Evolutionary conservation across 164 flowering plant species (phyloP), one percentile per base, ranked within the genome.

Genomic region (Magnolia sinica): DNA sequence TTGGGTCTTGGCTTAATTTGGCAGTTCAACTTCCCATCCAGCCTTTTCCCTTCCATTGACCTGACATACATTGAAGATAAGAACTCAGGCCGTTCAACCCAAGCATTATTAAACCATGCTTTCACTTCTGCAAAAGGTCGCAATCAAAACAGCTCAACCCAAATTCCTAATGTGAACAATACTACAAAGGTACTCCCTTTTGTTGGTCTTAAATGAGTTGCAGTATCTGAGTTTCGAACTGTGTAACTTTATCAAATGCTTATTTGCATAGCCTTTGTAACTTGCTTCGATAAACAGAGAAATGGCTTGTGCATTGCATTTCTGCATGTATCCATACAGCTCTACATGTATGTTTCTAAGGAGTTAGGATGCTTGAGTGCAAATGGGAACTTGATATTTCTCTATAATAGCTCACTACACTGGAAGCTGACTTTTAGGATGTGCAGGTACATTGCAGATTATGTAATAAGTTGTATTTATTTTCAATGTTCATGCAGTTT

Each of bases 21-120:
- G 74, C 90, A 92, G 93, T 79, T 87, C 75, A 84, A 83, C 77
- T 45, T 91, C 18, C 73, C 90, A 1, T 78, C 91, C 37, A 79
- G 83, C 76, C 78, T 87, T 78, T 76, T 87, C 72, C 81, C 87
- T 51, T 73, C 81, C 29, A 5, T 76, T 72, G 86, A 86, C 77
- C 78, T 84, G 68, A 66, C 81, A 9, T 80, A 79, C 72, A 68
- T 71, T 72, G 86, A 81, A 16, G 86, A 80, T 64, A 82, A 72
- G 50, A 77, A 76, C 24, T 74, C 81, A 50, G 82, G 81, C 23
- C 50, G 72, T 52, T 74, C 89, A 24, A 72, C 80, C 6, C 84
- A 83, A 79, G 24, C 80, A 37, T n/a, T 72, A 18, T 79, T 79
- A 64, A 59, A 82, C 58, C 77, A 74, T 73, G 78, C 80, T 67